Evolutionary conservation across 1,284 basidiomycete species (phyloP).

Genomic region (Irpex sp.): DNA sequence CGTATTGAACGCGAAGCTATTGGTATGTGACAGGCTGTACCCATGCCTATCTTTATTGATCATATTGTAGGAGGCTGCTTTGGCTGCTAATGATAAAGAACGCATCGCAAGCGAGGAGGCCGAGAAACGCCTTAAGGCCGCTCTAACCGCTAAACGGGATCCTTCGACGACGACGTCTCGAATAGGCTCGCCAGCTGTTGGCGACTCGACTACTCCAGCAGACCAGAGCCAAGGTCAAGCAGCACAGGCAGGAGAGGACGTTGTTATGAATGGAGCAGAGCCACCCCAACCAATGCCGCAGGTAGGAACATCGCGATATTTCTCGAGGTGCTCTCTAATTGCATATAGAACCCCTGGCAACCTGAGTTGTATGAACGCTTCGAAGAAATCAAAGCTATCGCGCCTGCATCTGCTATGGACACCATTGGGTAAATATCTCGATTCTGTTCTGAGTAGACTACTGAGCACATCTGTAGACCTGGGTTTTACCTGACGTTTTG

Average conservation of each 20-base stretch:
- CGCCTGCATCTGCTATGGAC: slow-evolving; percentile 60
- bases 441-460: background rate
- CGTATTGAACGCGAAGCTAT: slow-evolving; percentile 62
- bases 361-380: slow-evolving; percentile 68
- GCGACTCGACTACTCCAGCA: slow-evolving; percentile 28
- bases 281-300: slow-evolving; percentile 16
- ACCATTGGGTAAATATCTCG: slow-evolving; percentile 57
- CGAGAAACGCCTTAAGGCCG: slow-evolving; percentile 73
- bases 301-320: slow-evolving; percentile 11
- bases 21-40: slow-evolving; percentile 39
- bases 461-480: slow-evolving; percentile 46
- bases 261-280: slow-evolving; percentile 40
- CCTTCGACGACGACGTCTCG: slow-evolving; percentile 52
- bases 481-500: slow-evolving; percentile 94
- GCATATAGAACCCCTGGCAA: slow-evolving; percentile 67
- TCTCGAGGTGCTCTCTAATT: slow-evolving; percentile 2
- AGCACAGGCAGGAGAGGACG: slow-evolving; percentile 42
- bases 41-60: slow-evolving; percentile 5
- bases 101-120: slow-evolving; percentile 65
- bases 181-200: slow-evolving; percentile 53
- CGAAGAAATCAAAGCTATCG: slow-evolving; percentile 64
- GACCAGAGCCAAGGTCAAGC: slow-evolving; percentile 23
- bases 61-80: slow-evolving; percentile 44
- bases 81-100: slow-evolving; percentile 61
- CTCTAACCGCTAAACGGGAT: slow-evolving; percentile 71